Base-by-base conservation (phyloP, 2,329 filamentous ascomycete species). In the Cordyceps militaris region DNA sequence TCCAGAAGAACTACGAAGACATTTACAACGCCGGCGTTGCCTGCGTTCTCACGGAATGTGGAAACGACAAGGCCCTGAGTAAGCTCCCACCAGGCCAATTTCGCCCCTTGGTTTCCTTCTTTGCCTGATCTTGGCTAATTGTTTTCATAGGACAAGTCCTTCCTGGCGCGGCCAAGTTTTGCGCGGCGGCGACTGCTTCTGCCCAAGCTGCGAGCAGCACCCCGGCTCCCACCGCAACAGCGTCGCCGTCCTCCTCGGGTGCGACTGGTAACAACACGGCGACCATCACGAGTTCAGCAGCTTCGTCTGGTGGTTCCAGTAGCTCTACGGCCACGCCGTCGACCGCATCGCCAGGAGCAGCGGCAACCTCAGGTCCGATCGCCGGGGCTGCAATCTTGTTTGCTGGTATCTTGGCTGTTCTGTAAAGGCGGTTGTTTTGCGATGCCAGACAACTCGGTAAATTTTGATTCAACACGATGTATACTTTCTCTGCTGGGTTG, bases 11-110 rank as follows among this genome's bases (percentile, higher is more conserved):
- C 60, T 65, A 70, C 59, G 63, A 66, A 49, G 61, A 61, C 53
- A 68, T 70, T 56, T 64, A 64, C 60, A 56, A 60, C 44, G 55
- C 63, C 26, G 67, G 60, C 23, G 63, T 65, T 24, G 23, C 59
- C 49, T 71, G 67, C 47, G 65, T 71, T 4, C 59, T 71, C 36
- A 50, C 61, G 11, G 64, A 61, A 19, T 70, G 67, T 49, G 66
- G 67, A 49, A 40, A 61, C 11, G 61, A 65, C 28, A 60, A 59
- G 21, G 61, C 67, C 34, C n/a, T 68, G 23, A 61, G 68, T 69
- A 64, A 44, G 66, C 64, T 46, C 28, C 8, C n/a, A 21, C 13
- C 36, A 53, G 10, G n/a, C 28, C 3, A 9, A 3, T 42, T 28
- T 3, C 13, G 5, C 36, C 19, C 1, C 4, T n/a, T 10, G 34